A percentile compares a stretch with the other conserved stretches of the same genome.
These are phyloP conservation scores for Solanum sitiens DNA, from an alignment of 257 asterid species.

Conservation along the genomic window DNA sequence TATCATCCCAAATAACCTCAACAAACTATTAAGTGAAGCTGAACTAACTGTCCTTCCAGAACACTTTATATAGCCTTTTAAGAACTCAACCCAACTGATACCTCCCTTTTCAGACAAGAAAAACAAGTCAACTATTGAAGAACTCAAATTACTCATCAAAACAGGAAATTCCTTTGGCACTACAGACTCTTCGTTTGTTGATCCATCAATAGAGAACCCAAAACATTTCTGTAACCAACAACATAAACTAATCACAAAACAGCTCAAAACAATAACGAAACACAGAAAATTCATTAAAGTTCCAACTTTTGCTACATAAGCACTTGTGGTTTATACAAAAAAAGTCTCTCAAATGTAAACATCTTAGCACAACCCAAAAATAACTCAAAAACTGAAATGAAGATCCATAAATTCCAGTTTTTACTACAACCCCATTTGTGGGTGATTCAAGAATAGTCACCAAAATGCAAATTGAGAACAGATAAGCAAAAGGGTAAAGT, in stretches of 20 bases:
- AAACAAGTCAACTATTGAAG: conserved; percentile 59
- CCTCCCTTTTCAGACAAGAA: conserved; percentile 56
- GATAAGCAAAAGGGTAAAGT: not conserved
- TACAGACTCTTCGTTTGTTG: conserved; percentile 19
- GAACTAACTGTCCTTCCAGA: conserved; percentile 66
- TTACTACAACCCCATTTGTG: not conserved
- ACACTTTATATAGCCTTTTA: conserved; percentile 65
- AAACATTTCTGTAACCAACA: conserved; percentile 63
- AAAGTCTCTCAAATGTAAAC: not conserved
- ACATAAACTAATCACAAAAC: not conserved
- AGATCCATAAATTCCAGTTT: not conserved
- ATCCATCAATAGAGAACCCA: conserved; percentile 25
- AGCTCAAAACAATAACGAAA: not conserved
- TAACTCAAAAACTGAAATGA: not conserved
- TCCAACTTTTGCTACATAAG: not conserved
- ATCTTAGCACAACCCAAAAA: not conserved
- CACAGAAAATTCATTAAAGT: not conserved
- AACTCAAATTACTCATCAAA: conserved; percentile 47
- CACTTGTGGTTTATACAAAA: not conserved
- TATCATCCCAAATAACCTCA: conserved; percentile 34
- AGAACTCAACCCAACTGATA: conserved; percentile 66
- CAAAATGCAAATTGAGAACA: not conserved
- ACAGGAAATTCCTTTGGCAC: conserved; percentile 36
- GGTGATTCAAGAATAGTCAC: not conserved
- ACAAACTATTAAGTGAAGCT: conserved; percentile 38